Percentiles rank a stretch among this genome's conserved stretches.
These are phyloP conservation scores for Leishmania amazonensis DNA, from an alignment of 208 protist species.

Conservation along the genomic window DNA sequence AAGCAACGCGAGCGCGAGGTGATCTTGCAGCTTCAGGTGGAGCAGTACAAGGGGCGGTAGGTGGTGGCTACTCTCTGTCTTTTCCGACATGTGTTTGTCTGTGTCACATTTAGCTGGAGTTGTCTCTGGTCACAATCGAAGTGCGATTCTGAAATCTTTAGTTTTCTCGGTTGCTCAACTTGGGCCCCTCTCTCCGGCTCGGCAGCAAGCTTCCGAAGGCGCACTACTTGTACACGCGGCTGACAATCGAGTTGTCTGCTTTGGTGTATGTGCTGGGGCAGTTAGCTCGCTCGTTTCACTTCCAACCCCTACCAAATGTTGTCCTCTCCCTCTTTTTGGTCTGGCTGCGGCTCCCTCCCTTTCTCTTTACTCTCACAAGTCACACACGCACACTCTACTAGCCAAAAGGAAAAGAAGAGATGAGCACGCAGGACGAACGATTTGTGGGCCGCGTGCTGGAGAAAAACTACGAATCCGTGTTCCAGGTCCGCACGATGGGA, in stretches of 20 bases:
- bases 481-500: constrained; percentile 74
- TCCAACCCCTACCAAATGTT: neutral
- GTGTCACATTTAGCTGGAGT: neutral
- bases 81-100: constrained; percentile 2
- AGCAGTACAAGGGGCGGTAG: constrained; percentile 53
- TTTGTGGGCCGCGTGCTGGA: constrained; percentile 58
- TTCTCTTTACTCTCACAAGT: neutral
- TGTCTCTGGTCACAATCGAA: constrained; percentile 1
- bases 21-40: constrained; percentile 79
- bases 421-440: constrained; percentile 50
- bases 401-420: constrained; percentile 10
- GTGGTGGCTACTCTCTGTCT: neutral
- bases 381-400: neutral
- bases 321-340: neutral
- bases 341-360: constrained; percentile 11
- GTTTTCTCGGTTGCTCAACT: neutral
- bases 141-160: neutral
- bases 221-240: neutral
- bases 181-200: neutral
- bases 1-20: constrained; percentile 84
- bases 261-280: neutral
- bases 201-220: neutral
- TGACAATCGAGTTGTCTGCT: neutral
- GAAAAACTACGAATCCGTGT: constrained; percentile 67
- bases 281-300: neutral